These are phyloP conservation scores for Limonium bicolor DNA, from an alignment of 148 eudicot species.

Conservation along the genomic window DNA sequence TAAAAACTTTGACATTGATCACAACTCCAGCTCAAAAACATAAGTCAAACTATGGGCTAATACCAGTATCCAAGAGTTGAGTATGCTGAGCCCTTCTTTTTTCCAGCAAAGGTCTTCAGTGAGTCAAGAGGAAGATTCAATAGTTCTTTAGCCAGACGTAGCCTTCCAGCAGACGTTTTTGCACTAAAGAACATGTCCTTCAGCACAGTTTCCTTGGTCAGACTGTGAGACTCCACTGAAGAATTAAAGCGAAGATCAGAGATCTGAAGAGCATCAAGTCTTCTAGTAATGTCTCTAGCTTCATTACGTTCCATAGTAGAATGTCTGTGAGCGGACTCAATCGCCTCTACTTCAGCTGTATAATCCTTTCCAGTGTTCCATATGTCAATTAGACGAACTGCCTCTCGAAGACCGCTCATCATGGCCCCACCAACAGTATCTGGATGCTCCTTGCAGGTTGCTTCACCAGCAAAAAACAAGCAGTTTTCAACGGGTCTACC, in stretches of 20 bases:
- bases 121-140: slow-evolving; percentile 64
- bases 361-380: slow-evolving; percentile 63
- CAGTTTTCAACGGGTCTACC: slow-evolving; percentile 90
- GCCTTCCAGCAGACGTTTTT: slow-evolving; percentile 68
- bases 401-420: slow-evolving; percentile 99
- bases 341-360: slow-evolving; percentile 80
- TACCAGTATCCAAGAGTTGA: slow-evolving; percentile 94
- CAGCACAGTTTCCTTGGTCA: slow-evolving; percentile 43
- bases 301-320: slow-evolving; percentile 67
- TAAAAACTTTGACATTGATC: not conserved
- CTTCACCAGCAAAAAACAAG: slow-evolving; percentile 98
- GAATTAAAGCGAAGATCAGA: slow-evolving; percentile 34
- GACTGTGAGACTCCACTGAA: too few relatives aligned
- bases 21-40: not conserved
- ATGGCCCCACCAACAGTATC: slow-evolving; percentile 99
- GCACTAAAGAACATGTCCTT: slow-evolving; percentile 68
- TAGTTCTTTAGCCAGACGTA: slow-evolving; percentile 82
- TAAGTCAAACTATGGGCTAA: not conserved
- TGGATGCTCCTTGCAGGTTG: slow-evolving; percentile 99
- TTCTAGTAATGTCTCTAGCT: slow-evolving; percentile 62
- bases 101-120: slow-evolving; percentile 88
- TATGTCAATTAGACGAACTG: slow-evolving; percentile 85
- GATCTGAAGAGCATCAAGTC: slow-evolving; percentile 64
- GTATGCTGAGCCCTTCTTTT: slow-evolving; percentile 73
- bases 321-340: slow-evolving; percentile 67